phyloP scores from a whole-genome alignment of 176 grass and related monocot species.

The Puccinellia tenuiflora region DNA sequence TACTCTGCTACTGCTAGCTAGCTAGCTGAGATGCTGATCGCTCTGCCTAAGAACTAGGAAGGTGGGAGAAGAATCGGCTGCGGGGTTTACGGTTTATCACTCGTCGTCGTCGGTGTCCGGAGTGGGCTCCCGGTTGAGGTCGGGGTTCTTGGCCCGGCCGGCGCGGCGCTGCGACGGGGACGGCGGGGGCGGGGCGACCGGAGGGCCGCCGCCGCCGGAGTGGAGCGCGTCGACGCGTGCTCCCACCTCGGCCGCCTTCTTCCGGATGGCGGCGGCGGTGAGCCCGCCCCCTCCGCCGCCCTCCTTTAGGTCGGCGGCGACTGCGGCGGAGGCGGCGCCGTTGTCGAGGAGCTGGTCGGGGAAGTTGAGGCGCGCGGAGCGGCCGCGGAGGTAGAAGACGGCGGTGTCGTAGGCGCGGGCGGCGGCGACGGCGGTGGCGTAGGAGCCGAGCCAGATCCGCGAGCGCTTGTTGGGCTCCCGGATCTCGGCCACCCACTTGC shows the following conservation, averaged over 20 bases:
- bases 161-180: conserved; percentile 26
- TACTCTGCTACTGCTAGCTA: conserved; percentile 24
- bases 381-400: conserved; percentile 70
- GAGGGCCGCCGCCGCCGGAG: not conserved
- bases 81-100: conserved; percentile 15
- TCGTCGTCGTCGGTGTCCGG: conserved; percentile 57
- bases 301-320: not conserved
- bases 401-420: conserved; percentile 79
- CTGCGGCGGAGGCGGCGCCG: not conserved
- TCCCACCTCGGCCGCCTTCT: conserved; percentile 81
- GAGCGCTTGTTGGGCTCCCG: conserved; percentile 75
- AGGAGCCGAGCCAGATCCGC: conserved; percentile 84
- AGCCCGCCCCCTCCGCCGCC: conserved; percentile 3
- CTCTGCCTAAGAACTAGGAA: conserved; percentile 4
- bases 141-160: conserved; percentile 64
- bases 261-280: conserved; percentile 58
- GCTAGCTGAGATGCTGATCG: not conserved
- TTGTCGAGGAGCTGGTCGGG: conserved; percentile 62
- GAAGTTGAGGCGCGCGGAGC: conserved; percentile 82
- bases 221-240: conserved; percentile 71
- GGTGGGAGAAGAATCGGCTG: not conserved
- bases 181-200: not conserved
- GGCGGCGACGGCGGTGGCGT: conserved; percentile 68
- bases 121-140: conserved; percentile 77
- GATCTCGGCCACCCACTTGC: conserved; percentile 89